These are phyloP conservation scores for Verruconis gallopava DNA, from an alignment of 2,329 filamentous ascomycete species.

Conservation along the genomic window DNA sequence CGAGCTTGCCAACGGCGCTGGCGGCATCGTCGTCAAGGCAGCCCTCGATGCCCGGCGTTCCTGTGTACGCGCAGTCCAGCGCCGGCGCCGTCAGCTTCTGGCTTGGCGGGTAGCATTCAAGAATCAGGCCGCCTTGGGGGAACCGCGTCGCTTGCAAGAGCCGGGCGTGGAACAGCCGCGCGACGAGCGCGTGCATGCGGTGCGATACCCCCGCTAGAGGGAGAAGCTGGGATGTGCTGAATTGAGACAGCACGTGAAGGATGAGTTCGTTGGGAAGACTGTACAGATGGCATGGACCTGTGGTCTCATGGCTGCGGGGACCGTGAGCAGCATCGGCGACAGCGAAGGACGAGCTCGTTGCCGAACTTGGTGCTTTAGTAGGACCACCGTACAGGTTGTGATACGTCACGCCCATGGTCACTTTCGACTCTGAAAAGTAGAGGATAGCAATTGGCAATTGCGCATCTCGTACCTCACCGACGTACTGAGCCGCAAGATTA, in stretches of 20 bases:
- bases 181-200: constrained; percentile 49
- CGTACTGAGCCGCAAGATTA: too few relatives aligned
- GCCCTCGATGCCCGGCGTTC: constrained; percentile 46
- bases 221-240: constrained; percentile 33
- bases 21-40: constrained; percentile 25
- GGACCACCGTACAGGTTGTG: neutral
- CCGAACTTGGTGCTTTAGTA: too few relatives aligned
- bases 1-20: constrained; percentile 26
- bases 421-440: too few relatives aligned
- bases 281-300: constrained; percentile 15
- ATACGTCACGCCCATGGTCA: neutral
- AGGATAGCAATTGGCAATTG: too few relatives aligned
- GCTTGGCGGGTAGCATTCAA: constrained; percentile 67
- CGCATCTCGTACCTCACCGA: too few relatives aligned
- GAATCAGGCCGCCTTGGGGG: constrained; percentile 52
- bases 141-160: constrained; percentile 46
- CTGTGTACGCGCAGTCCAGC: constrained; percentile 54
- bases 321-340: neutral
- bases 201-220: constrained; percentile 45
- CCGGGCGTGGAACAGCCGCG: constrained; percentile 52
- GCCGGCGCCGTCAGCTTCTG: constrained; percentile 56
- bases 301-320: neutral
- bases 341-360: too few relatives aligned
- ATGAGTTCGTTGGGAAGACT: constrained; percentile 31
- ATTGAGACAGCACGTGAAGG: constrained; percentile 28